Percentiles rank a stretch among this genome's conserved stretches.
Conservation (phyloP, 371 early-diverging fungal genomes). For the Mucor irregularis region DNA sequence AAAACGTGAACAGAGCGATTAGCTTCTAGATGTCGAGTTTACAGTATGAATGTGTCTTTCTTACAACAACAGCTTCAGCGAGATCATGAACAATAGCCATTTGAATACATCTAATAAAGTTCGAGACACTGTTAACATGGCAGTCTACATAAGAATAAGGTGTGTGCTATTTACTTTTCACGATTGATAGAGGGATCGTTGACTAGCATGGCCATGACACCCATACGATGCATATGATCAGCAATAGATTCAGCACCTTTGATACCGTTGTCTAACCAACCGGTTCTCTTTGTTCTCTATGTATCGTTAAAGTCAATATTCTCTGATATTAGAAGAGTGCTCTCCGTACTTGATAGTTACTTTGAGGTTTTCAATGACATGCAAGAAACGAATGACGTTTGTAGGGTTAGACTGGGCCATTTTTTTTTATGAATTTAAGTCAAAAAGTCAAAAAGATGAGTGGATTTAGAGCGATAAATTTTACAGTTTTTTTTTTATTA, state of each 20-base stretch:
- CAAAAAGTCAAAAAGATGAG: background rate
- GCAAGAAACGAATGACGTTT: conserved; percentile 59
- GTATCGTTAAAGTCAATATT: too few relatives aligned
- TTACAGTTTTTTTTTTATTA: conserved; percentile 1
- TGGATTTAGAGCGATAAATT: too few relatives aligned
- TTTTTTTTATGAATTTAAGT: background rate
- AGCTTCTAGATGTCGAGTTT: too few relatives aligned
- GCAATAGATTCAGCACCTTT: conserved; percentile 80
- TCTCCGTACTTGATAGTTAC: conserved; percentile 30
- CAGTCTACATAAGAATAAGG: background rate
- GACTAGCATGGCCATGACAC: conserved; percentile 80
- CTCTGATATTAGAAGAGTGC: too few relatives aligned
- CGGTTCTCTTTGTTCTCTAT: conserved; percentile 90
- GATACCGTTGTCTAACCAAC: conserved; percentile 81
- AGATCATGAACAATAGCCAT: conserved; percentile 93
- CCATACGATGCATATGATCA: conserved; percentile 96
- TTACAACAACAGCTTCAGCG: conserved; percentile 84
- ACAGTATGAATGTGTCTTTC: background rate
- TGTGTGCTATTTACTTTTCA: conserved; percentile 49
- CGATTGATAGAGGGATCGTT: conserved; percentile 65
- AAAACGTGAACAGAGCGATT: background rate
- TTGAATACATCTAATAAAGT: conserved; percentile 74
- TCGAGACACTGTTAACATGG: too few relatives aligned
- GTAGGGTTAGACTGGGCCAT: conserved; percentile 34
- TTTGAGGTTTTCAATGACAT: conserved; percentile 68